Base-by-base conservation (phyloP, 768 basidiomycete species). In the Amanita polypyramis region DNA sequence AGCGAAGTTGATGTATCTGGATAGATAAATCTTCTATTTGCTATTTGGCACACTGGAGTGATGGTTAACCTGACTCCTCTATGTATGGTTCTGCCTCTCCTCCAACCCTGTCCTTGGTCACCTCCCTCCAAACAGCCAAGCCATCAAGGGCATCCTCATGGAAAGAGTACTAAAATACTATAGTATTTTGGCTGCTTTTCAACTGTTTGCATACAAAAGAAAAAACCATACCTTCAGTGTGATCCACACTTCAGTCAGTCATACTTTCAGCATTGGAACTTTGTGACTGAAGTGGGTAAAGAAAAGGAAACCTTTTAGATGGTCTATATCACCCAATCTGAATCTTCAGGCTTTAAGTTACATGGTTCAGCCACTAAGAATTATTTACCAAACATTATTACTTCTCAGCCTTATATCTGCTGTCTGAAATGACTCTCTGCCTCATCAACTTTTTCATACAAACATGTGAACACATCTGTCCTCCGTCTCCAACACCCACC, bases 221-320 rank as follows among this genome's bases (percentile, higher is more conserved):
- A 35, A 35, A 35, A 35, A 35, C 34, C 34, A 35, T n/a, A n/a
- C 34, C 34, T 35, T 35, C 34, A 35, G 34, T 35, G 34, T 35
- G 34, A 35, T 35, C 34, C 34, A 35, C 34, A 35, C 30, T 32
- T 32, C 5, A 35, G 14, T 19, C 12, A 40, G 38, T 40, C 14
- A 40, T 40, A 40, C 38, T 19, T 40, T 40, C 34, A 35, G 34
- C n/a, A n/a, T n/a, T n/a, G n/a, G n/a, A n/a, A n/a, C 34, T 35
- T 35, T 35, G 34, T 35, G 15, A 35, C 34, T 35, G 34, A 35
- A 35, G 34, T 35, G 14, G 34, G 10, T 35, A n/a, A 35, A 35
- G 34, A 35, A 35, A 35, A n/a, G 34, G 15, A 35, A 35, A 35
- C 34, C 15, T 35, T 32, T 32, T 12, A 32, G 30, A 32, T 32